Conservation (phyloP, 176 grass and related monocot genomes). For the Phoenix dactylifera region DNA sequence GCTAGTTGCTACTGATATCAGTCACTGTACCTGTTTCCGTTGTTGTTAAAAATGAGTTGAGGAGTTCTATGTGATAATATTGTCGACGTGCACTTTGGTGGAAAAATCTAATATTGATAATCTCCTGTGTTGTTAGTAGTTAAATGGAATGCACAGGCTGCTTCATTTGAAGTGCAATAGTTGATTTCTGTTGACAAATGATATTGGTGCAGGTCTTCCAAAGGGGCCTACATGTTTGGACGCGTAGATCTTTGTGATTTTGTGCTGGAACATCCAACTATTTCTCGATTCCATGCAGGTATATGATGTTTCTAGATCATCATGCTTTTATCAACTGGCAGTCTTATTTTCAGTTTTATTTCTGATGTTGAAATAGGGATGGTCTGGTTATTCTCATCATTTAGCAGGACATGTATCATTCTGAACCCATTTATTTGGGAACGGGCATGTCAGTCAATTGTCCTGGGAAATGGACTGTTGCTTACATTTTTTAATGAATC, state of each 20-base stretch:
- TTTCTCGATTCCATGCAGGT: conserved; percentile 90
- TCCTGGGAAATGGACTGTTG: too few relatives aligned
- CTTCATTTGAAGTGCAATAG: neutral
- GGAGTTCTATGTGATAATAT: too few relatives aligned
- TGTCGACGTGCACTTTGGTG: too few relatives aligned
- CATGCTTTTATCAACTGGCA: too few relatives aligned
- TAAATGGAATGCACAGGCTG: neutral
- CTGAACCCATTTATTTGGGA: too few relatives aligned
- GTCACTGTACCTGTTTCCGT: neutral
- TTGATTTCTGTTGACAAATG: conserved; percentile 7
- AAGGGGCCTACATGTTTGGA: conserved; percentile 98
- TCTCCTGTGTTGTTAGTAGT: neutral
- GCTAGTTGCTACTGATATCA: too few relatives aligned
- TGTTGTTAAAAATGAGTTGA: neutral
- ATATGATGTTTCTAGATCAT: conserved; percentile 13
- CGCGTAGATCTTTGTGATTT: conserved; percentile 86
- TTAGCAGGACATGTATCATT: too few relatives aligned
- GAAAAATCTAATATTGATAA: too few relatives aligned
- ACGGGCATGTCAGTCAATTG: too few relatives aligned
- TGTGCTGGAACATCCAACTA: conserved; percentile 70
- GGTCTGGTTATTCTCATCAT: too few relatives aligned
- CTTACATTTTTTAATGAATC: too few relatives aligned
- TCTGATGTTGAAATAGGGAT: neutral
- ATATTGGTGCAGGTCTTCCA: conserved; percentile 50
- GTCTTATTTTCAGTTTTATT: neutral